phyloP scores from a whole-genome alignment of 805 yeast genomes.

The Candida chauliodis region DNA sequence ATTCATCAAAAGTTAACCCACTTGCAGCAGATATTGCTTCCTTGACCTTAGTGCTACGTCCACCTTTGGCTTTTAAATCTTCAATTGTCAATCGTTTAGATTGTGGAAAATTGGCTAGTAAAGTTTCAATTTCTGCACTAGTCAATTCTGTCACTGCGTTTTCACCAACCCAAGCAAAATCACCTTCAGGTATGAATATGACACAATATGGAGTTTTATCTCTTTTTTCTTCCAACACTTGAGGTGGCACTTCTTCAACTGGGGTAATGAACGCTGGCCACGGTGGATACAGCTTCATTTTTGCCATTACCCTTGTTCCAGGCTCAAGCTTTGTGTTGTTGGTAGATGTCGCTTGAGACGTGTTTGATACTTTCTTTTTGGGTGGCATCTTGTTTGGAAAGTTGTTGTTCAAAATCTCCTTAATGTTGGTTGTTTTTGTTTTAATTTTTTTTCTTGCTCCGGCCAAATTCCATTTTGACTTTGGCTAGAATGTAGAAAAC shows the following conservation, averaged over 20 bases:
- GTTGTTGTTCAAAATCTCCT: conserved; percentile 3
- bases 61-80: conserved; percentile 17
- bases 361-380: conserved; percentile 13
- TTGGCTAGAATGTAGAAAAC: too few relatives aligned
- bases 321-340: conserved; percentile 19
- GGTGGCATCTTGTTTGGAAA: conserved; percentile 27
- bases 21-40: conserved; percentile 39
- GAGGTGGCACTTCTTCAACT: conserved; percentile 29
- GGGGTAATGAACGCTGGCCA: conserved; percentile 53
- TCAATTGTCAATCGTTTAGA: conserved; percentile 12
- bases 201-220: conserved; percentile 37
- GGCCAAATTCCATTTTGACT: background rate
- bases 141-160: conserved; percentile 32
- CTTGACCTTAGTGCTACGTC: conserved; percentile 15
- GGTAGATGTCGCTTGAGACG: background rate
- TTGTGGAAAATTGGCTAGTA: conserved; percentile 12
- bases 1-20: conserved; percentile 33
- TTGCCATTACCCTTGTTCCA: conserved; percentile 41
- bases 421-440: conserved; percentile 1
- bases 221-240: conserved; percentile 33
- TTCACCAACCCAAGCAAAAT: conserved; percentile 43
- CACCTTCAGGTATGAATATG: conserved; percentile 45
- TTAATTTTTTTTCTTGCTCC: conserved; percentile 1
- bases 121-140: conserved; percentile 24
- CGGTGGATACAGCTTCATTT: conserved; percentile 42